phyloP scores from a whole-genome alignment of 805 yeast species.

The Metschnikowia cerradonensis region DNA sequence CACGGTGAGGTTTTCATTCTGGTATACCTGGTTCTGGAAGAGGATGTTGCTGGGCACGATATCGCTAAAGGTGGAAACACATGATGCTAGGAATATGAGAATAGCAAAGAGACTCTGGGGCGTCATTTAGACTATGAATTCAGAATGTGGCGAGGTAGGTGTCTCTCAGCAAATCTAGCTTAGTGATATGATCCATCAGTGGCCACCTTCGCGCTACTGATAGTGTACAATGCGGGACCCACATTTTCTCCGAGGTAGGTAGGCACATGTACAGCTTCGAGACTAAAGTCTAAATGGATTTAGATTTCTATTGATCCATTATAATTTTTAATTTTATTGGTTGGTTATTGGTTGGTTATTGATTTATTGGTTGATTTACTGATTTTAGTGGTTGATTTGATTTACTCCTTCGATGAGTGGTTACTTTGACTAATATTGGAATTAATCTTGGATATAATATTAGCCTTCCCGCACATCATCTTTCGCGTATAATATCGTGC shows the following conservation, averaged over 20 bases:
- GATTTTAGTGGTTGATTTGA: too few relatives aligned
- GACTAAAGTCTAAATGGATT: too few relatives aligned
- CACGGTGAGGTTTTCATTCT: not conserved
- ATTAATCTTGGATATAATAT: too few relatives aligned
- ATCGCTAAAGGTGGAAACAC: not conserved
- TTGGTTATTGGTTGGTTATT: too few relatives aligned
- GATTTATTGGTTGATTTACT: too few relatives aligned
- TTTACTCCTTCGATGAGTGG: too few relatives aligned
- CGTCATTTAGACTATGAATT: not conserved
- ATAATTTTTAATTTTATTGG: too few relatives aligned
- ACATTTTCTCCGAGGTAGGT: not conserved
- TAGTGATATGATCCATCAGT: not conserved
- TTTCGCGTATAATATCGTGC: not conserved
- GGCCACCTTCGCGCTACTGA: conserved; percentile 2
- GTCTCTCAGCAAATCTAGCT: not conserved
- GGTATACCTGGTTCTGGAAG: not conserved
- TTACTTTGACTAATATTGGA: too few relatives aligned
- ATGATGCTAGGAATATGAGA: not conserved
- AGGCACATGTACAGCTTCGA: too few relatives aligned
- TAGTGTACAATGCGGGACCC: not conserved
- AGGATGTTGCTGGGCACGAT: not conserved
- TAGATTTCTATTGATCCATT: too few relatives aligned
- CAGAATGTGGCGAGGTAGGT: not conserved
- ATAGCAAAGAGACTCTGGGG: not conserved
- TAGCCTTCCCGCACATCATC: not conserved